Evolutionary conservation across 1,284 basidiomycete species (phyloP).

Genomic region (Boletus austroedulis): DNA sequence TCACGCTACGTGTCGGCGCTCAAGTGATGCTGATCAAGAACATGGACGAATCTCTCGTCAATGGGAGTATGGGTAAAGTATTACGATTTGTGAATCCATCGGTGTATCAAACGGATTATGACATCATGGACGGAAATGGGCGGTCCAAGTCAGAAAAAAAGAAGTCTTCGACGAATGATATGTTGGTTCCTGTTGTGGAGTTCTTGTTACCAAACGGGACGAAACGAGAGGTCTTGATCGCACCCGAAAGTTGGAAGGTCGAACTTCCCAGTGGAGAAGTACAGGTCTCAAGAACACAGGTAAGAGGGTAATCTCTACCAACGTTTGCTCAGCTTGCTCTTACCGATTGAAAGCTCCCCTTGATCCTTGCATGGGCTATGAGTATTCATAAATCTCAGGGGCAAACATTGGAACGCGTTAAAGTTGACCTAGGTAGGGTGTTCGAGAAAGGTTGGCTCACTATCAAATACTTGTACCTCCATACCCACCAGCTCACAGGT

Average conservation of each 20-base stretch:
- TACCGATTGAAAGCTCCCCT: slow-evolving; percentile 49
- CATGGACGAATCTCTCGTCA: slow-evolving; percentile 67
- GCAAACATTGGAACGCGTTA: slow-evolving; percentile 84
- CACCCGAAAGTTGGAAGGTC: slow-evolving; percentile 78
- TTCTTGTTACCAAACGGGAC: slow-evolving; percentile 66
- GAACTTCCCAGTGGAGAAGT: slow-evolving; percentile 82
- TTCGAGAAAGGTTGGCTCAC: slow-evolving; percentile 79
- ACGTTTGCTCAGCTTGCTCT: not conserved
- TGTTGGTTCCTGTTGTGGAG: slow-evolving; percentile 70
- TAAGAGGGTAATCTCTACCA: slow-evolving; percentile 23
- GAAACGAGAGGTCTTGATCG: slow-evolving; percentile 58
- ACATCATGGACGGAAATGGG: slow-evolving; percentile 36
- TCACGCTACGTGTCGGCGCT: slow-evolving; percentile 55
- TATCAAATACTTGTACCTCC: not conserved
- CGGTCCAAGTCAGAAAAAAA: slow-evolving; percentile 27
- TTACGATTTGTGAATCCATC: slow-evolving; percentile 48
- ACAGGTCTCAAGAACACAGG: slow-evolving; percentile 72
- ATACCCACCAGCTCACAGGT: slow-evolving; percentile 41
- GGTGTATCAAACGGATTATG: slow-evolving; percentile 27
- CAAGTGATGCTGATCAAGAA: slow-evolving; percentile 72
- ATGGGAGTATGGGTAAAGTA: slow-evolving; percentile 68
- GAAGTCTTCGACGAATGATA: slow-evolving; percentile 34
- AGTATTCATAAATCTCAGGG: slow-evolving; percentile 95
- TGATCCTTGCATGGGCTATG: slow-evolving; percentile 92
- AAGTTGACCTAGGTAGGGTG: slow-evolving; percentile 74